These are phyloP conservation scores for Ulota crispa DNA, from an alignment of 225 moss, liverwort and hornwort species.

Conservation along the genomic window DNA sequence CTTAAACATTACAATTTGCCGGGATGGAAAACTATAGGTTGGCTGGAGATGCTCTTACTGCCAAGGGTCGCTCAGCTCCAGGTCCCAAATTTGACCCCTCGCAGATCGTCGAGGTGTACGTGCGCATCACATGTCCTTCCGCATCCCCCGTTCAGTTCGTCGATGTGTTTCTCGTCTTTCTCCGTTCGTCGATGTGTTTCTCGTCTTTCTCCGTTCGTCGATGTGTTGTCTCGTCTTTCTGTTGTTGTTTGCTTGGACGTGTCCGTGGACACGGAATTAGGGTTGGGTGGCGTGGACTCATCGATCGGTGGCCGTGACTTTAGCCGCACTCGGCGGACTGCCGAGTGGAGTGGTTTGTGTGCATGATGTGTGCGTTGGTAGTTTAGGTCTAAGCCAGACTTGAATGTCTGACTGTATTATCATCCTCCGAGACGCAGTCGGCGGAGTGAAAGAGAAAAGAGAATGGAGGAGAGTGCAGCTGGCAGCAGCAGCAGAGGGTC, in stretches of 20 bases:
- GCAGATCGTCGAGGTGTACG: too few relatives aligned
- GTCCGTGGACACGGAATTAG: too few relatives aligned
- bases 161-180: too few relatives aligned
- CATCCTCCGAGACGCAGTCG: neutral
- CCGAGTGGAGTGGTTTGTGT: neutral
- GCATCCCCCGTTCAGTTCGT: too few relatives aligned
- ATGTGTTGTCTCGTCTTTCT: too few relatives aligned
- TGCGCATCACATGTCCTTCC: too few relatives aligned
- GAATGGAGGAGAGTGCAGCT: conserved; percentile 33
- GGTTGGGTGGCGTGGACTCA: neutral
- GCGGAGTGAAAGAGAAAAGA: neutral
- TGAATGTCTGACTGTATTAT: neutral
- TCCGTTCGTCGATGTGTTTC: too few relatives aligned
- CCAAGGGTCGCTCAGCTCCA: neutral
- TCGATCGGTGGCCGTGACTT: neutral
- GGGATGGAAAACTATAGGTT: too few relatives aligned
- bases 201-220: too few relatives aligned
- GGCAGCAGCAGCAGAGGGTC: conserved; percentile 22
- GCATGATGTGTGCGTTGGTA: neutral
- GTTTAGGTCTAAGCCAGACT: neutral
- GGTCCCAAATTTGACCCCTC: conserved; percentile 10
- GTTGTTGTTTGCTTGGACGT: too few relatives aligned
- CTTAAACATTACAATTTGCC: too few relatives aligned
- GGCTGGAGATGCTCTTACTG: neutral
- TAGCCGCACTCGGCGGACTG: neutral